A percentile compares a stretch with the other conserved stretches of the same genome.
Evolutionary conservation across 768 basidiomycete species (phyloP).

Genomic region (Mycena albidolilacea): DNA sequence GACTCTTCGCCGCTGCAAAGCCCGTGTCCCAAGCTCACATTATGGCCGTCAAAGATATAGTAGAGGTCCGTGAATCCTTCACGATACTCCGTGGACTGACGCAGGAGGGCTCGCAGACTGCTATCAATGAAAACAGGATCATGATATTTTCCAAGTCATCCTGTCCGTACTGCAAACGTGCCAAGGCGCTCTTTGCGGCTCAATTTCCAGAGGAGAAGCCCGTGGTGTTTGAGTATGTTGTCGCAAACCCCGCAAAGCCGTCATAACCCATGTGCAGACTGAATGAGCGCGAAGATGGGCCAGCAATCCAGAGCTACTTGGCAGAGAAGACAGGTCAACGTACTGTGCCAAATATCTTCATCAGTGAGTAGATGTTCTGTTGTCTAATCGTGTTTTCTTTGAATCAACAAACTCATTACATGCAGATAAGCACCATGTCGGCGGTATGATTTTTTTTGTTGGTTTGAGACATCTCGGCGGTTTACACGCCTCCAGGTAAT

Average conservation of each 20-base stretch:
- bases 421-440: constrained; percentile 67
- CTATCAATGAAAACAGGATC: constrained; percentile 66
- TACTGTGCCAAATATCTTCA: constrained; percentile 85
- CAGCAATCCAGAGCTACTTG: constrained; percentile 78
- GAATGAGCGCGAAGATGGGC: constrained; percentile 70
- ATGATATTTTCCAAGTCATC: constrained; percentile 73
- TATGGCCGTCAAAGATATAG: constrained; percentile 56
- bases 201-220: constrained; percentile 57
- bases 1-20: constrained; percentile 39
- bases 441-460: constrained; percentile 54
- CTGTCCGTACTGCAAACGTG: constrained; percentile 67
- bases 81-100: constrained; percentile 14
- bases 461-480: not conserved
- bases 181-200: constrained; percentile 62
- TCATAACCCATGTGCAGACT: constrained; percentile 58
- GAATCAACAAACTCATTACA: not conserved
- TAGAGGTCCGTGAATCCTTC: constrained; percentile 52
- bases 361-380: constrained; percentile 63
- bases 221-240: constrained; percentile 63
- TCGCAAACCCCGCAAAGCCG: not conserved
- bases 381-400: not conserved
- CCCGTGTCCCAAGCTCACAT: constrained; percentile 39
- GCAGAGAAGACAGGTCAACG: constrained; percentile 72
- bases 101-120: constrained; percentile 40
- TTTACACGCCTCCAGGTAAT: constrained; percentile 49